Percentiles rank a stretch among this genome's conserved stretches.
phyloP scores from a whole-genome alignment of 2,329 filamentous ascomycete genomes.

The Penicillium occitanis region DNA sequence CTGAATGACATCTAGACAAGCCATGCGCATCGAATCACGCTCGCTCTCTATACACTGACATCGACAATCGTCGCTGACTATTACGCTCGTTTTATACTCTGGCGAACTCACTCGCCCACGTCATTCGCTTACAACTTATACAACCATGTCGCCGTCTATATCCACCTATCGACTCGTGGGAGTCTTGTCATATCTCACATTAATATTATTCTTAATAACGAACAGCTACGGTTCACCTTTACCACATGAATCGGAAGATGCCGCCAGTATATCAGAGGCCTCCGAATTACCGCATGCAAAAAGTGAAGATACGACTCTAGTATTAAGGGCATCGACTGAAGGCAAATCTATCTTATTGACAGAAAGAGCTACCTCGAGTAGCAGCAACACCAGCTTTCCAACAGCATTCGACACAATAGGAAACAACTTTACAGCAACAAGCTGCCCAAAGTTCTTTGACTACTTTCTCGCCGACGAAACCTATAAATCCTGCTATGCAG shows the following conservation, averaged over 20 bases:
- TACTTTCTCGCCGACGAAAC: slow-evolving; percentile 63
- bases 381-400: slow-evolving; percentile 46
- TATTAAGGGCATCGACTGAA: not conserved
- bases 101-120: slow-evolving; percentile 9
- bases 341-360: not conserved
- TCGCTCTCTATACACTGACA: not conserved
- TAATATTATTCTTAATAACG: slow-evolving; percentile 21
- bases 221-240: slow-evolving; percentile 10
- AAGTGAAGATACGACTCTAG: not conserved
- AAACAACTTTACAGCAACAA: slow-evolving; percentile 59
- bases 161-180: slow-evolving; percentile 5
- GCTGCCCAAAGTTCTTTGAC: slow-evolving; percentile 60
- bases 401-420: slow-evolving; percentile 66
- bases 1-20: not conserved
- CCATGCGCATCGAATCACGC: slow-evolving; percentile 3
- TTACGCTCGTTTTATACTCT: slow-evolving; percentile 13
- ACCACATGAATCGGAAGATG: not conserved
- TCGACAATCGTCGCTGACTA: slow-evolving; percentile 7
- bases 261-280: not conserved
- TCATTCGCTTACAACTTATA: slow-evolving; percentile 10
- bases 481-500: slow-evolving; percentile 73
- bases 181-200: slow-evolving; percentile 13
- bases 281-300: not conserved
- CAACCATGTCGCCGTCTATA: slow-evolving; percentile 10
- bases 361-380: slow-evolving; percentile 13